phyloP scores from a whole-genome alignment of 2,329 filamentous ascomycete species.

The Aspergillus amoenus region DNA sequence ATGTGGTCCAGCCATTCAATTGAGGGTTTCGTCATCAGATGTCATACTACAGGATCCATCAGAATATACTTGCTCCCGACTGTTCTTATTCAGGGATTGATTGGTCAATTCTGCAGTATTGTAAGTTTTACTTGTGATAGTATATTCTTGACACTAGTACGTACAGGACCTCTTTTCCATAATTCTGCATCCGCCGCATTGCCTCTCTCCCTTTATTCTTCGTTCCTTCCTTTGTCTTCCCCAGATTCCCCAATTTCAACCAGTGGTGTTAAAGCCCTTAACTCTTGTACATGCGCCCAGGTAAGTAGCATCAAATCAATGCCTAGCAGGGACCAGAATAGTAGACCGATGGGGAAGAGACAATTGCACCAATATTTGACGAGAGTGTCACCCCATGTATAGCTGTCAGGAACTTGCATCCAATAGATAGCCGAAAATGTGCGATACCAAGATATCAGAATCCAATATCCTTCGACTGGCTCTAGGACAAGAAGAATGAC shows the following conservation, averaged over 20 bases:
- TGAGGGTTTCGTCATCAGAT: conserved; percentile 3
- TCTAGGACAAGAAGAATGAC: background rate
- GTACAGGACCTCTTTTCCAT: too few relatives aligned
- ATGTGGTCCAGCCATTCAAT: background rate
- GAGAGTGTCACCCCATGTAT: too few relatives aligned
- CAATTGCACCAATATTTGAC: background rate
- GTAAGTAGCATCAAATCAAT: background rate
- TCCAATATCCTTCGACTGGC: background rate
- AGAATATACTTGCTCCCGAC: background rate
- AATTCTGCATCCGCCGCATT: too few relatives aligned
- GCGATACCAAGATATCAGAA: background rate
- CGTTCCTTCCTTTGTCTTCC: background rate
- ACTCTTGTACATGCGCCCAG: background rate
- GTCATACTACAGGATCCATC: background rate
- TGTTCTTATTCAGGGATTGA: background rate
- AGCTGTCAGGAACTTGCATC: too few relatives aligned
- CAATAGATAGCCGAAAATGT: background rate
- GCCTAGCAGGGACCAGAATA: background rate
- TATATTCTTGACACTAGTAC: too few relatives aligned
- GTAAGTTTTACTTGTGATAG: too few relatives aligned
- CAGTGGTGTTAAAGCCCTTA: background rate
- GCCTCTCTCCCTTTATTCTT: background rate
- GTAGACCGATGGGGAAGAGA: background rate
- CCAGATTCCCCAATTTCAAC: background rate
- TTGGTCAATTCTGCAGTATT: background rate